Conservation (phyloP, 257 asterid genomes). For the Parsonsia alboflavescens region DNA sequence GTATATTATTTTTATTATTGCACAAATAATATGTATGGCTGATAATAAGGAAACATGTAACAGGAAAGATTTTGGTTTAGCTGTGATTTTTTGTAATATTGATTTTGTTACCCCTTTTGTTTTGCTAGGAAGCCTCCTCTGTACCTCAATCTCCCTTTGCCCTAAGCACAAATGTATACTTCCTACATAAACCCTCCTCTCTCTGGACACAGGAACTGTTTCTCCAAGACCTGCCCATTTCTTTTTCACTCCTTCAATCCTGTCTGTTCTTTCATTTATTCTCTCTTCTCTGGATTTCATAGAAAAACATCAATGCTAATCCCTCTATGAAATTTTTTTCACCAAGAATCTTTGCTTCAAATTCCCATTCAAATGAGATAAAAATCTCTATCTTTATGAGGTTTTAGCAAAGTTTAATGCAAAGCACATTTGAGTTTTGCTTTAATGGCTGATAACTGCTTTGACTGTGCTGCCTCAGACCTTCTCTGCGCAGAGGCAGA, state of each 20-base stretch:
- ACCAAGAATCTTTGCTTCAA: conserved; percentile 6
- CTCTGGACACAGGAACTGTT: conserved; percentile 31
- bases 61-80: background rate
- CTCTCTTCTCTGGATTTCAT: background rate
- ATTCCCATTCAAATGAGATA: conserved; percentile 8
- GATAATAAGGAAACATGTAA: background rate
- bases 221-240: conserved; percentile 21
- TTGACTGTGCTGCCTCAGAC: conserved; percentile 34
- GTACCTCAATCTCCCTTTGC: conserved; percentile 40
- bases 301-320: conserved; percentile 5
- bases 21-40: background rate
- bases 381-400: conserved; percentile 38
- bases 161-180: conserved; percentile 49
- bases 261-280: conserved; percentile 13
- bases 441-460: conserved; percentile 42
- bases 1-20: background rate
- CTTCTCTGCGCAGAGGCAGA: conserved; percentile 47
- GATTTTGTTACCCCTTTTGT: background rate
- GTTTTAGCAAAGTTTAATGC: conserved; percentile 18
- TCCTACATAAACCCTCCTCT: conserved; percentile 48
- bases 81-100: background rate
- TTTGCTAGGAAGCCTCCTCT: conserved; percentile 22
- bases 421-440: conserved; percentile 13
- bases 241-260: conserved; percentile 26
- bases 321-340: background rate